phyloP scores from a whole-genome alignment of 768 basidiomycete species.

The Rhodotorula graminis region DNA sequence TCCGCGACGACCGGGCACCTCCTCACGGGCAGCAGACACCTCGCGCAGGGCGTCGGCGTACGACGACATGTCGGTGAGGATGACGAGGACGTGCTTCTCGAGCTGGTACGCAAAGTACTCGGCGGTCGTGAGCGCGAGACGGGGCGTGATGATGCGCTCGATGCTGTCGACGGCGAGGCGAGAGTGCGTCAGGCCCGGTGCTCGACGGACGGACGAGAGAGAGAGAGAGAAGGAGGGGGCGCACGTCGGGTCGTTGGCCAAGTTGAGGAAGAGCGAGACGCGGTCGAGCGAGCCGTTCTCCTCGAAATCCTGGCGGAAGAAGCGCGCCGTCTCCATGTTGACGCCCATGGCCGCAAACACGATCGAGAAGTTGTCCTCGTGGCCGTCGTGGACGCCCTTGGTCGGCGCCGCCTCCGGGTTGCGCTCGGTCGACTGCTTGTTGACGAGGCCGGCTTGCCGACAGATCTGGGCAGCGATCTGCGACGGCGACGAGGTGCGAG shows the following conservation, averaged over 20 bases:
- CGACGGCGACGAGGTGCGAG: no score
- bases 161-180: slow-evolving; percentile 53
- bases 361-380: slow-evolving; percentile 99
- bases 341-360: slow-evolving; percentile 99
- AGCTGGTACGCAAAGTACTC: slow-evolving; percentile 99
- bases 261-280: slow-evolving; percentile 94
- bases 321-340: slow-evolving; percentile 99
- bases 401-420: slow-evolving; percentile 87
- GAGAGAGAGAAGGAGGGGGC: slow-evolving; percentile 18
- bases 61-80: slow-evolving; percentile 98
- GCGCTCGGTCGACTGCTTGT: slow-evolving; percentile 79
- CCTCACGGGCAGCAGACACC: slow-evolving; percentile 97
- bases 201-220: neutral
- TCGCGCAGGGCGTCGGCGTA: slow-evolving; percentile 95
- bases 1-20: slow-evolving; percentile 98
- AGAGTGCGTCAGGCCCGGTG: neutral
- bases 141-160: slow-evolving; percentile 98
- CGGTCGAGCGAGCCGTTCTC: slow-evolving; percentile 96
- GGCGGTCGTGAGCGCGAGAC: slow-evolving; percentile 93
- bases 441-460: slow-evolving; percentile 95
- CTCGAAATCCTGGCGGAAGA: slow-evolving; percentile 99
- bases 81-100: slow-evolving; percentile 98
- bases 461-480: slow-evolving; percentile 99
- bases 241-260: slow-evolving; percentile 93
- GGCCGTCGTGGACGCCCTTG: slow-evolving; percentile 95